Conservation (phyloP, 257 asterid genomes). For the Plantago ovata region DNA sequence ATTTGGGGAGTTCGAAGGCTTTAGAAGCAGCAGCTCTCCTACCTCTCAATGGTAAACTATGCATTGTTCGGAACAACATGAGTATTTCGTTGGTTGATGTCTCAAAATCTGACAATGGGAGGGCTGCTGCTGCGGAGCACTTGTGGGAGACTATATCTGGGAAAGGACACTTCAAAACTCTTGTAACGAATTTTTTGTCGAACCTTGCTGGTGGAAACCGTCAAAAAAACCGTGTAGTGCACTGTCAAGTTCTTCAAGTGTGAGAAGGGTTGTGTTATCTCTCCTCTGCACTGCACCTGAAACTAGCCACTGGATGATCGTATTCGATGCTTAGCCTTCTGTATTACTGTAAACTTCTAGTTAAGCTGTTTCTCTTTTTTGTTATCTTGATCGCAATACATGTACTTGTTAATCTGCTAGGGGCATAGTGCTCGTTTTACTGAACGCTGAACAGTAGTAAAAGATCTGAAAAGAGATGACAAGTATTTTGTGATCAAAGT, state of each 20-base stretch:
- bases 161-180: slow-evolving; percentile 36
- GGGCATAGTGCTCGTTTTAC: slow-evolving; percentile 12
- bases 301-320: slow-evolving; percentile 6
- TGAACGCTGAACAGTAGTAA: slow-evolving; percentile 5
- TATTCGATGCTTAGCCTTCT: slow-evolving; percentile 4
- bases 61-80: slow-evolving; percentile 39
- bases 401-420: not conserved
- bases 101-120: slow-evolving; percentile 23
- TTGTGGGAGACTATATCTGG: slow-evolving; percentile 40
- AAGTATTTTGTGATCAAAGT: slow-evolving; percentile 1
- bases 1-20: slow-evolving; percentile 37
- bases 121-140: slow-evolving; percentile 22
- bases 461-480: not conserved
- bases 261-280: slow-evolving; percentile 19
- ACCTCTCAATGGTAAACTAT: slow-evolving; percentile 35
- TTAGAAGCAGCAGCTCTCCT: slow-evolving; percentile 40
- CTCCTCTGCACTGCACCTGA: slow-evolving; percentile 2
- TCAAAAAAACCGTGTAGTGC: slow-evolving; percentile 29
- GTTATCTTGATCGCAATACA: not conserved
- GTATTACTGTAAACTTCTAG: slow-evolving; percentile 6
- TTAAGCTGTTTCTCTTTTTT: not conserved
- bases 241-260: slow-evolving; percentile 42
- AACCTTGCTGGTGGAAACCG: slow-evolving; percentile 33
- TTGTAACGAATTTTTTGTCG: slow-evolving; percentile 35
- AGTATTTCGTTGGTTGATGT: slow-evolving; percentile 38